phyloP scores from a whole-genome alignment of 306 rosid species.

The Malus fusca region DNA sequence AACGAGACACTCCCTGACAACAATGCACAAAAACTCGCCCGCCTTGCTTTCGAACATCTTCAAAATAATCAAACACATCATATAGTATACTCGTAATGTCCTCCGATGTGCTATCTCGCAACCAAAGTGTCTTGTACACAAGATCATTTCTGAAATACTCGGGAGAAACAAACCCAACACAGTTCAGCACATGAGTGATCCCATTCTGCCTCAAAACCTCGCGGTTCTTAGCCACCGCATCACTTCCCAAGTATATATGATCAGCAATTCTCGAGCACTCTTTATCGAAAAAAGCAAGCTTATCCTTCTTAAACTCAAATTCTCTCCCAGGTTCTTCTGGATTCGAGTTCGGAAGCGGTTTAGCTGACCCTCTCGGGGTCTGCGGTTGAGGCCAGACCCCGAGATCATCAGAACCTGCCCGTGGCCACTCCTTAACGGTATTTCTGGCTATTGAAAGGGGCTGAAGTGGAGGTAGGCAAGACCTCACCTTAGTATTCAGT shows the following conservation, averaged over 20 bases:
- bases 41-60: conserved; percentile 71
- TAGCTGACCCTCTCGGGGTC: conserved; percentile 57
- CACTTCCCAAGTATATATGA: conserved; percentile 82
- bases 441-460: conserved; percentile 62
- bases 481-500: conserved; percentile 38
- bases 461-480: conserved; percentile 70
- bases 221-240: conserved; percentile 86
- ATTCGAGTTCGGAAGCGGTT: conserved; percentile 18
- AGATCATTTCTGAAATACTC: conserved; percentile 83
- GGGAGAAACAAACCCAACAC: conserved; percentile 91
- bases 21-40: conserved; percentile 94
- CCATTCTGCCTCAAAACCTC: conserved; percentile 60
- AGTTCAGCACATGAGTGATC: conserved; percentile 84
- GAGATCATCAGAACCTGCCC: conserved; percentile 90
- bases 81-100: conserved; percentile 85
- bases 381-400: conserved; percentile 72
- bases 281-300: conserved; percentile 69
- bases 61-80: conserved; percentile 93
- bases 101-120: conserved; percentile 79
- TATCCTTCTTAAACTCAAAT: conserved; percentile 67
- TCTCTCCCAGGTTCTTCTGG: conserved; percentile 41
- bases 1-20: conserved; percentile 87
- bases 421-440: conserved; percentile 67
- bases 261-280: conserved; percentile 87
- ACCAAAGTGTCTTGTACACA: conserved; percentile 89